Evolutionary conservation across 2,329 filamentous ascomycete genomes (phyloP).

Genomic region (Aspergillus quadricinctus): DNA sequence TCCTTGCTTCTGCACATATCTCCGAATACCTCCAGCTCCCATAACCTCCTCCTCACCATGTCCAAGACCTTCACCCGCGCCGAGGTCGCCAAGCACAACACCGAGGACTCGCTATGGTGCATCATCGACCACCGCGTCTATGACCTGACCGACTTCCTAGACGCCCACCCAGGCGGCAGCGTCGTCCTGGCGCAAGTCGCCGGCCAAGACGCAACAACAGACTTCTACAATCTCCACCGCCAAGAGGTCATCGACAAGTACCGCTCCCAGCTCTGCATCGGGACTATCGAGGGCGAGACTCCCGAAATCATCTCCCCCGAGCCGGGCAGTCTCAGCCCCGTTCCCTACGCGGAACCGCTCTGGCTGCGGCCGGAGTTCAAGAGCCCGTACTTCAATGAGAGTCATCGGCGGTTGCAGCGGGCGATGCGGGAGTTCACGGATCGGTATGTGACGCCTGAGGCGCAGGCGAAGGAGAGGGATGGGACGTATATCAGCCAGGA

Average conservation of each 20-base stretch:
- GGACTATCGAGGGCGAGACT: conserved; percentile 69
- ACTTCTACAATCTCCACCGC: conserved; percentile 88
- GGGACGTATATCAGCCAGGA: conserved; percentile 66
- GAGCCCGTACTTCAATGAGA: conserved; percentile 75
- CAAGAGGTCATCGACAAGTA: conserved; percentile 87
- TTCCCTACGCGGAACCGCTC: conserved; percentile 80
- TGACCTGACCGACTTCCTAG: conserved; percentile 78
- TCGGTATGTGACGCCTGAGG: conserved; percentile 66
- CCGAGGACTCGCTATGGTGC: conserved; percentile 72
- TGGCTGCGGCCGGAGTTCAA: conserved; percentile 77
- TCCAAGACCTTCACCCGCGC: conserved; percentile 42
- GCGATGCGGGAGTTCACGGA: conserved; percentile 72
- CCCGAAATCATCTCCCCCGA: conserved; percentile 66
- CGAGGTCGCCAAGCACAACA: conserved; percentile 71
- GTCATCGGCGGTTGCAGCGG: conserved; percentile 63
- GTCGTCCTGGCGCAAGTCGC: conserved; percentile 76
- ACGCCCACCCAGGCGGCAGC: conserved; percentile 78
- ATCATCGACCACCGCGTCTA: conserved; percentile 85
- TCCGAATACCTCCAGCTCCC: not conserved
- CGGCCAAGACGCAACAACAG: conserved; percentile 73
- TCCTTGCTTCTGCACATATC: not conserved
- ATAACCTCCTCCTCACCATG: conserved; percentile 8
- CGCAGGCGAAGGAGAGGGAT: conserved; percentile 68
- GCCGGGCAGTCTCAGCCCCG: conserved; percentile 66
- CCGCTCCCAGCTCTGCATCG: conserved; percentile 64